Base-by-base conservation (phyloP, 2,329 filamentous ascomycete genomes). In the Fusarium dlaminii region DNA sequence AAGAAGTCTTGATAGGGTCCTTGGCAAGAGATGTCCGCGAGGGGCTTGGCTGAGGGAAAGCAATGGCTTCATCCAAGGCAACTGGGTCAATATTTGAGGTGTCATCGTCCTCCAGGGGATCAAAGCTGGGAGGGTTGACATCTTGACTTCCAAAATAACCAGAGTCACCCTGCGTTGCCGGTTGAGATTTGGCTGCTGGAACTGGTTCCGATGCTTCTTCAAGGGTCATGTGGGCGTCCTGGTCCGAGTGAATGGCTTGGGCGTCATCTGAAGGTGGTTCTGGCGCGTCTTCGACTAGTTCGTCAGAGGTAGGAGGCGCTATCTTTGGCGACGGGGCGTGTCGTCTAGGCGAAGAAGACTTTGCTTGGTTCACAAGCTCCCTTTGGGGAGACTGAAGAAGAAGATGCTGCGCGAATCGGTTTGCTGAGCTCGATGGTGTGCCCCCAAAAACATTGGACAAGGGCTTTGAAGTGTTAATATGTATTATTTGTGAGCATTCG, bases 101-200 rank as follows among this genome's bases (percentile, higher is more conserved):
- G 32, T 68, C 74, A 20, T 78, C 70, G 20, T 77, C 75, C 8
- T 62, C 51, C 20, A 76, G 63, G 10, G 71, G 66, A 27, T 79
- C 78, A 63, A 75, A 66, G 37, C 78, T 74, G 10, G 76, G 73
- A 22, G 75, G 70, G 17, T 76, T 72, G 17, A 83, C 68, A 42
- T 84, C 82, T 75, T 91, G 90, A 76, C 91, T 92, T 52, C 91
- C 92, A 82, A 93, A 90, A 77, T 94, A 94, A 34, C 92, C 92
- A 39, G 92, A 94, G 76, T 94, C 92, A 12, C 57, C 67, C 40
- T 83, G 81, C 5, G 75, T 77, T 42, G 68, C 75, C 18, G 74
- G 70, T 30, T 74, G 74, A 22, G 70, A 54, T 61, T 75, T 75
- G 32, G 36, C 29, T 17, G 36, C 20, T 29, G 32, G 15, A 11